Conservation (phyloP, 2,329 filamentous ascomycete genomes). For the Aspergillus sp. region DNA sequence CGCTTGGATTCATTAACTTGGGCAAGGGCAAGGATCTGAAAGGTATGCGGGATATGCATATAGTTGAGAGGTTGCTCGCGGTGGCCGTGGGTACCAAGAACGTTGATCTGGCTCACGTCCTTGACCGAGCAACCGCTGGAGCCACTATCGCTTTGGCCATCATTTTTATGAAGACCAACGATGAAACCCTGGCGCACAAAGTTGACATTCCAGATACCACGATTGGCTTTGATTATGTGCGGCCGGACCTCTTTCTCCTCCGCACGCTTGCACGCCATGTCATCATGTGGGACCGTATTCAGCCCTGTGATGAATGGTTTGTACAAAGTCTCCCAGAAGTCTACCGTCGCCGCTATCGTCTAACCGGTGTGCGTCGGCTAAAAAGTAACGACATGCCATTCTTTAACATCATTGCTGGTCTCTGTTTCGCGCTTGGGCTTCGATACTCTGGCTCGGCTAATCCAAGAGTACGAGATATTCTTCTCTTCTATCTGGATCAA, state of each 20-base stretch:
- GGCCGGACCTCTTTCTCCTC: slow-evolving; percentile 87
- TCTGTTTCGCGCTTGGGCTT: slow-evolving; percentile 76
- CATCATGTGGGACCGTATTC: slow-evolving; percentile 87
- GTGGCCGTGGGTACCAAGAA: slow-evolving; percentile 87
- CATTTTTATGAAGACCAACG: slow-evolving; percentile 96
- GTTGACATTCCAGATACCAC: slow-evolving; percentile 89
- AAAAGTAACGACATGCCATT: slow-evolving; percentile 85
- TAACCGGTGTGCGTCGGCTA: slow-evolving; percentile 62
- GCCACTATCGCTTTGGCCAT: slow-evolving; percentile 86
- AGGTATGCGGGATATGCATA: slow-evolving; percentile 88
- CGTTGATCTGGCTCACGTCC: slow-evolving; percentile 85
- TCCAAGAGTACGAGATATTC: slow-evolving; percentile 70
- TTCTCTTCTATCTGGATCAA: slow-evolving; percentile 81
- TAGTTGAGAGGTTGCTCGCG: slow-evolving; percentile 82
- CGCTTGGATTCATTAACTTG: slow-evolving; percentile 90
- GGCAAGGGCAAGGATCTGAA: slow-evolving; percentile 85
- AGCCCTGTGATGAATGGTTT: slow-evolving; percentile 73
- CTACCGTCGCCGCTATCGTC: slow-evolving; percentile 63
- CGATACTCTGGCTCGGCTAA: slow-evolving; percentile 74
- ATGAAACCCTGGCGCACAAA: slow-evolving; percentile 81
- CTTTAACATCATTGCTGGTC: slow-evolving; percentile 85
- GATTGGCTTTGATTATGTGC: slow-evolving; percentile 91
- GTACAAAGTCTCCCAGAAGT: slow-evolving; percentile 67
- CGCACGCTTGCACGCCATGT: slow-evolving; percentile 86
- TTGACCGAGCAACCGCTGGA: slow-evolving; percentile 91